A percentile compares a stretch with the other conserved stretches of the same genome.
Evolutionary conservation across 495 filamentous ascomycete species (phyloP).

Genomic region (Neurospora sp.): DNA sequence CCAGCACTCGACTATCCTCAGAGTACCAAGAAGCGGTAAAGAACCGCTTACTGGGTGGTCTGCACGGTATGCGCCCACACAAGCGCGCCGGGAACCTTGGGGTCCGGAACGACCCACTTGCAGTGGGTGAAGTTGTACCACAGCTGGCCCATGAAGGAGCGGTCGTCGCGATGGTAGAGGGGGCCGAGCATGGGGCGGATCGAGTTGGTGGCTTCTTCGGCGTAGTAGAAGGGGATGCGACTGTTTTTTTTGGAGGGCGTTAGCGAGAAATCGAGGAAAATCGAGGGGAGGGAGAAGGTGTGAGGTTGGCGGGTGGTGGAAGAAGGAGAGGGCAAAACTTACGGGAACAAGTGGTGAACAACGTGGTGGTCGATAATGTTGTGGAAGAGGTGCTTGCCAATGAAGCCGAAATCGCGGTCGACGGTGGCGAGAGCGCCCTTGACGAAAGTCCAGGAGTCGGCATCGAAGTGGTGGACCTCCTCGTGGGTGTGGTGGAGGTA

Average conservation of each 20-base stretch:
- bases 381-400: constrained; percentile 75
- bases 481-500: constrained; percentile 88
- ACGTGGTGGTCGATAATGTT: constrained; percentile 88
- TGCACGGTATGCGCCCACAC: constrained; percentile 15
- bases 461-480: constrained; percentile 67
- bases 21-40: too few relatives aligned
- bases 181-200: constrained; percentile 72
- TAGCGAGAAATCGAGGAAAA: neutral
- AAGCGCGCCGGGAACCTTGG: constrained; percentile 21
- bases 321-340: neutral
- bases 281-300: neutral
- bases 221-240: constrained; percentile 81
- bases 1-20: too few relatives aligned
- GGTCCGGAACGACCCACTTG: constrained; percentile 27
- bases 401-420: constrained; percentile 80
- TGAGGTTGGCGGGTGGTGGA: too few relatives aligned
- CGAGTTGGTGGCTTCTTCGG: constrained; percentile 75
- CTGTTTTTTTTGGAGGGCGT: constrained; percentile 19
- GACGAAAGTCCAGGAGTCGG: constrained; percentile 70
- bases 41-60: neutral
- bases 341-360: constrained; percentile 71
- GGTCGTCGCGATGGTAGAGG: constrained; percentile 56
- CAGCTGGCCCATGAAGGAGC: constrained; percentile 27
- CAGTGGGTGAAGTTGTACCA: constrained; percentile 24
- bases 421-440: constrained; percentile 81